Conservation (phyloP, 2,329 filamentous ascomycete genomes). For the Apiospora saccharicola region DNA sequence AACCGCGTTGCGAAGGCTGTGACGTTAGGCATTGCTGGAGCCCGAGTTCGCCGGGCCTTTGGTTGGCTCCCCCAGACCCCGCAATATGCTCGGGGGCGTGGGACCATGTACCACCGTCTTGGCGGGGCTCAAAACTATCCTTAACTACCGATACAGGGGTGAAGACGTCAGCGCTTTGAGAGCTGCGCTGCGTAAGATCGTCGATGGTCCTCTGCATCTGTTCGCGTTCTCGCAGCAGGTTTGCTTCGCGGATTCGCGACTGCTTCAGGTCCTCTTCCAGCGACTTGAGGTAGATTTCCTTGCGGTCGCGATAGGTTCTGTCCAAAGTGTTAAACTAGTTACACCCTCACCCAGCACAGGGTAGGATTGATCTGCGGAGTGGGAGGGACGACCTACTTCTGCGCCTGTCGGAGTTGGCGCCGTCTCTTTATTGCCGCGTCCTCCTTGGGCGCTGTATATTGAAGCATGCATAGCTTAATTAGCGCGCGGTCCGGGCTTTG, state of each 20-base stretch:
- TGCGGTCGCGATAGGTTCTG: constrained; percentile 24
- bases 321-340: background rate
- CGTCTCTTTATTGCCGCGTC: constrained; percentile 21
- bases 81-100: too few species aligned
- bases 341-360: too few species aligned
- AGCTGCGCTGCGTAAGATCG: too few species aligned
- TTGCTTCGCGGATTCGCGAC: constrained; percentile 13
- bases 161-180: too few species aligned
- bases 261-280: constrained; percentile 10
- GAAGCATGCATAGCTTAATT: background rate
- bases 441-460: constrained; percentile 10
- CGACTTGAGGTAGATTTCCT: constrained; percentile 21
- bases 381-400: background rate
- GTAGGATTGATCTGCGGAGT: background rate
- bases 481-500: too few species aligned
- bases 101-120: too few species aligned
- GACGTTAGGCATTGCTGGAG: background rate
- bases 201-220: background rate
- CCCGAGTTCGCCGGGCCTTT: background rate
- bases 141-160: too few species aligned
- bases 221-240: background rate
- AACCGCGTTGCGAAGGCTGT: background rate
- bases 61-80: background rate
- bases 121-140: too few species aligned
- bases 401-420: constrained; percentile 21